A percentile compares a stretch with the other conserved stretches of the same genome.
phyloP scores from a whole-genome alignment of 2,329 filamentous ascomycete species.

The Periglandula ipomoeae region DNA sequence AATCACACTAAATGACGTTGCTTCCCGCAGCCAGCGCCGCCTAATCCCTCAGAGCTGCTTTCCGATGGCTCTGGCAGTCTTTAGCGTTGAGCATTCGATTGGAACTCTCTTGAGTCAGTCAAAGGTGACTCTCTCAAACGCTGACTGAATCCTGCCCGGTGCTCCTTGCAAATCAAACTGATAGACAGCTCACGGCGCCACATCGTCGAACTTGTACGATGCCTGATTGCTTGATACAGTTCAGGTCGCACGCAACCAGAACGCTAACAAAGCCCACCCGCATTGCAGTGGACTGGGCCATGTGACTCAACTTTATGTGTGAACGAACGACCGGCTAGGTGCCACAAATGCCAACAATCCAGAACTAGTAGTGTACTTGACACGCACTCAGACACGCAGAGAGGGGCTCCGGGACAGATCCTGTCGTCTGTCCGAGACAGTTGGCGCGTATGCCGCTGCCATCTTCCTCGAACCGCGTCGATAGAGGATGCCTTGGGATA shows the following conservation, averaged over 20 bases:
- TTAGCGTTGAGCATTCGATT: too few relatives aligned
- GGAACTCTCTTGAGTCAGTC: background rate
- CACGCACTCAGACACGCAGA: background rate
- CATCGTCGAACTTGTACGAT: background rate
- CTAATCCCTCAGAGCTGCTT: too few relatives aligned
- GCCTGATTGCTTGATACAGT: too few relatives aligned
- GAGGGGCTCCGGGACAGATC: background rate
- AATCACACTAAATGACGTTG: too few relatives aligned
- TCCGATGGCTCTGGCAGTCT: too few relatives aligned
- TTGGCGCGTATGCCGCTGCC: background rate
- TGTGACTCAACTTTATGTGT: background rate
- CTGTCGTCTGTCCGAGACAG: background rate
- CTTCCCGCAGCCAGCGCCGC: too few relatives aligned
- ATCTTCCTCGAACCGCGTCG: background rate
- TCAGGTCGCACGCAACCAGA: background rate
- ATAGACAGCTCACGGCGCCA: background rate
- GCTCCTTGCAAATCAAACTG: background rate
- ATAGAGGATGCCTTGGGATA: background rate
- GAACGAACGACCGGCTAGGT: background rate
- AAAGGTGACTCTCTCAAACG: background rate
- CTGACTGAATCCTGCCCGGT: background rate
- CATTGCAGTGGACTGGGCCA: background rate
- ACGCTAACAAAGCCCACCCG: background rate
- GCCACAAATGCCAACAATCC: background rate
- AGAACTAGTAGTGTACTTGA: background rate